Percentiles rank a stretch among this genome's conserved stretches.
Conservation (phyloP, 176 grass and related monocot species). For the Oryza australiensis region DNA sequence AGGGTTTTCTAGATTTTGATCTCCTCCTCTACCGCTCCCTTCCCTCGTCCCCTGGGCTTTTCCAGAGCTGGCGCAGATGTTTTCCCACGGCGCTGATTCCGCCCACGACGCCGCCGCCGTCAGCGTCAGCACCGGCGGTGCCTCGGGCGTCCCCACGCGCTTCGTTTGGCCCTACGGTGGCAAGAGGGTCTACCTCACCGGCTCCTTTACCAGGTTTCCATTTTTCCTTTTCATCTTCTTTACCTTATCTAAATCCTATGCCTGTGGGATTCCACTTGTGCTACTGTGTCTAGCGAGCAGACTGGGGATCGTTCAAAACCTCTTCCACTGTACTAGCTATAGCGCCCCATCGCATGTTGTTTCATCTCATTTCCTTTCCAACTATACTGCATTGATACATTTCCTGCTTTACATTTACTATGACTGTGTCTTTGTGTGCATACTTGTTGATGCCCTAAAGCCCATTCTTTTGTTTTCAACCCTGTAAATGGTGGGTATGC, state of each 20-base stretch:
- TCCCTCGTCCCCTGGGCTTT: not conserved
- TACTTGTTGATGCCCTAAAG: not conserved
- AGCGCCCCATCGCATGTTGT: not conserved
- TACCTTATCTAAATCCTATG: not conserved
- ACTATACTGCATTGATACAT: not conserved
- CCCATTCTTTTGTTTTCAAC: not conserved
- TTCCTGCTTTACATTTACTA: not conserved
- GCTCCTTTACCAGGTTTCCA: conserved; percentile 74
- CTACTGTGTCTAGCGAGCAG: not conserved
- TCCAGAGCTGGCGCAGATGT: conserved; percentile 44
- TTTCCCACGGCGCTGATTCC: conserved; percentile 68
- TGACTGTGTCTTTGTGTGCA: no score
- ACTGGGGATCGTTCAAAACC: not conserved
- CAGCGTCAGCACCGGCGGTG: conserved; percentile 41
- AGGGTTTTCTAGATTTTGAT: conserved; percentile 58
- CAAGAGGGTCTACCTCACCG: conserved; percentile 76
- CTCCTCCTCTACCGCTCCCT: not conserved
- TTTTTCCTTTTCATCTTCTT: not conserved
- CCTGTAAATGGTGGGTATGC: not conserved
- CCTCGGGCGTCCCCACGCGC: conserved; percentile 43
- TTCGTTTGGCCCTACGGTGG: conserved; percentile 96
- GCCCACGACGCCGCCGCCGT: conserved; percentile 45
- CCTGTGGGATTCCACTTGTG: not conserved
- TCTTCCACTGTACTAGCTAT: not conserved
- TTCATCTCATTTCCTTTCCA: not conserved